These are phyloP conservation scores for Rhizophagus clarus DNA, from an alignment of 192 early-diverging fungal genomes.

Conservation along the genomic window DNA sequence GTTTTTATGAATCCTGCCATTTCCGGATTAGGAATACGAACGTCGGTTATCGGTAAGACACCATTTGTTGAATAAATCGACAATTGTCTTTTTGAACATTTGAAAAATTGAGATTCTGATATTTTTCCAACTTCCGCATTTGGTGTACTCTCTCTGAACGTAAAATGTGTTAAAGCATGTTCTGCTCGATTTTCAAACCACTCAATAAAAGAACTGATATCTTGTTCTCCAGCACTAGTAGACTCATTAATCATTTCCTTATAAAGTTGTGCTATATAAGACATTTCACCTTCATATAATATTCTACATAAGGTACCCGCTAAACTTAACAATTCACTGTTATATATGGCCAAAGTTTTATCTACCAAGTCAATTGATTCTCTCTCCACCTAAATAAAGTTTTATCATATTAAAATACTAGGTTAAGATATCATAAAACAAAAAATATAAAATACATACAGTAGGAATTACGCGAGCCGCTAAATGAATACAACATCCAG, in stretches of 20 bases:
- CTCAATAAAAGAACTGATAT: background rate
- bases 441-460: slow-evolving; percentile 34
- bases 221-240: background rate
- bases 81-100: slow-evolving; percentile 48
- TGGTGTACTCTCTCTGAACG: slow-evolving; percentile 73
- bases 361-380: slow-evolving; percentile 91
- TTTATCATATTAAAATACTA: background rate
- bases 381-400: slow-evolving; percentile 60
- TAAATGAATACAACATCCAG: slow-evolving; percentile 77
- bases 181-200: slow-evolving; percentile 53
- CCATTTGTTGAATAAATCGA: slow-evolving; percentile 72
- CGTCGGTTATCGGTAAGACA: slow-evolving; percentile 49
- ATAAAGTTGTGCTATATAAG: slow-evolving; percentile 57
- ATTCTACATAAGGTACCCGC: slow-evolving; percentile 73
- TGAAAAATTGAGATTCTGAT: slow-evolving; percentile 59
- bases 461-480: slow-evolving; percentile 88
- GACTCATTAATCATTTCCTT: slow-evolving; percentile 9
- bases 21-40: slow-evolving; percentile 62
- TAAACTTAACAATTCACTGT: slow-evolving; percentile 74
- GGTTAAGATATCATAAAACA: background rate
- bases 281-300: slow-evolving; percentile 77
- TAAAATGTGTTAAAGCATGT: slow-evolving; percentile 68
- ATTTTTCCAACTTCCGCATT: slow-evolving; percentile 63
- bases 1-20: slow-evolving; percentile 65
- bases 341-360: slow-evolving; percentile 76